Conservation (phyloP, 345 rosid species). For the Raphanus sativus region DNA sequence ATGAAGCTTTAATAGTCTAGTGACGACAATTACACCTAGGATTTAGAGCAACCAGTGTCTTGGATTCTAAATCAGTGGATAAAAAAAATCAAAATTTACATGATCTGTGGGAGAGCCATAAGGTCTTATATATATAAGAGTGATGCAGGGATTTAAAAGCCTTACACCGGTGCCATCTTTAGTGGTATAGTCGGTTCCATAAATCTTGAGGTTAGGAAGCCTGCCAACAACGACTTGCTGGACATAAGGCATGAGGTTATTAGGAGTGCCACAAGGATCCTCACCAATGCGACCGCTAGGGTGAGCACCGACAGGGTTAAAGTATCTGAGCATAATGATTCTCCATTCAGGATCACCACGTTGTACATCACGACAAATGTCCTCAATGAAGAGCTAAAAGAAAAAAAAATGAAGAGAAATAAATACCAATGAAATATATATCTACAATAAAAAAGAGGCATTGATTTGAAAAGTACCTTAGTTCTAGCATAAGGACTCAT, state of each 20-base stretch:
- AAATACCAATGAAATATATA: conserved; percentile 2
- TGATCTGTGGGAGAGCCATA: background rate
- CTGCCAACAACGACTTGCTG: conserved; percentile 98
- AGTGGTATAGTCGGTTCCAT: conserved; percentile 81
- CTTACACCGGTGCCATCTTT: conserved; percentile 98
- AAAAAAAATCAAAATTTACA: conserved; percentile 3
- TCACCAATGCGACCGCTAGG: conserved; percentile 92
- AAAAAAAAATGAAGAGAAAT: background rate
- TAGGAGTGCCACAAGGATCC: conserved; percentile 95
- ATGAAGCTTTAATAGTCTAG: background rate
- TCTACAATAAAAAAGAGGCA: background rate
- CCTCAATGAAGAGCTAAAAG: conserved; percentile 91
- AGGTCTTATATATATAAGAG: background rate
- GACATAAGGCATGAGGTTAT: conserved; percentile 98
- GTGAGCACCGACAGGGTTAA: conserved; percentile 99
- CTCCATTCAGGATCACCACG: conserved; percentile 81
- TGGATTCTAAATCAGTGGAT: conserved; percentile 10
- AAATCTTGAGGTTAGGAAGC: conserved; percentile 72
- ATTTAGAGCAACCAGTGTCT: conserved; percentile 13
- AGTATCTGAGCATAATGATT: conserved; percentile 86
- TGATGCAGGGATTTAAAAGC: background rate
- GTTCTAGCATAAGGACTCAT: conserved; percentile 90
- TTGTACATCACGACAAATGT: conserved; percentile 78
- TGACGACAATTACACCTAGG: conserved; percentile 10
- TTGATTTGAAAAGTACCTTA: conserved; percentile 51